Conservation (phyloP, 1,284 basidiomycete species). For the Veloboletus limbatus region DNA sequence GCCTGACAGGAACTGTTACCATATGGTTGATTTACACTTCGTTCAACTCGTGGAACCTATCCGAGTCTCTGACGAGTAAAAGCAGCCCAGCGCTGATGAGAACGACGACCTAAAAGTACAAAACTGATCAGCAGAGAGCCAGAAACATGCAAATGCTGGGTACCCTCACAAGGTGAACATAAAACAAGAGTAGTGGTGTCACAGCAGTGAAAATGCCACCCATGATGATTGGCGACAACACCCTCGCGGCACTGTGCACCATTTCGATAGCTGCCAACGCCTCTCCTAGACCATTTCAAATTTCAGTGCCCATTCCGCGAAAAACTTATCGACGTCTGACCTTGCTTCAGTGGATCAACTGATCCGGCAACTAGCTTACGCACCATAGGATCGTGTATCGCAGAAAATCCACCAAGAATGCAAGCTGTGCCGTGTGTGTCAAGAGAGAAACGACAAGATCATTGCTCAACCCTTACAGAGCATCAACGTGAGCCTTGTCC, state of each 20-base stretch:
- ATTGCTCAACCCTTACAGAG: conserved; percentile 10
- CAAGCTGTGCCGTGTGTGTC: conserved; percentile 12
- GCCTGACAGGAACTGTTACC: too few relatives aligned
- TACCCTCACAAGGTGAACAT: conserved; percentile 19
- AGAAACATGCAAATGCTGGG: background rate
- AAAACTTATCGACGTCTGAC: conserved; percentile 8
- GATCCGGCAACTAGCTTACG: conserved; percentile 32
- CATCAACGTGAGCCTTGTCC: conserved; percentile 9
- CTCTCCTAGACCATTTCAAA: conserved; percentile 23
- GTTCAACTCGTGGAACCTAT: conserved; percentile 2
- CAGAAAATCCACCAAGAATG: conserved; percentile 19
- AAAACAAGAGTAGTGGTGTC: conserved; percentile 20
- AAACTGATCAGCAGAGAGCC: background rate
- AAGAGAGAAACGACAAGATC: background rate
- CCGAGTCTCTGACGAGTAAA: conserved; percentile 15
- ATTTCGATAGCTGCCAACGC: conserved; percentile 34
- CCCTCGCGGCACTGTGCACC: conserved; percentile 23
- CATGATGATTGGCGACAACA: conserved; percentile 30
- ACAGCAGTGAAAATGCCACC: conserved; percentile 18
- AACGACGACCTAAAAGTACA: conserved; percentile 5
- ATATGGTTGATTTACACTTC: background rate
- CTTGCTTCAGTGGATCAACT: conserved; percentile 34
- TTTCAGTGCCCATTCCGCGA: background rate
- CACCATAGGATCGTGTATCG: conserved; percentile 20
- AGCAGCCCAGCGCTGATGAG: conserved; percentile 5